Base-by-base conservation (phyloP, 352 stramenopile species). In the Pythium utonaiense region DNA sequence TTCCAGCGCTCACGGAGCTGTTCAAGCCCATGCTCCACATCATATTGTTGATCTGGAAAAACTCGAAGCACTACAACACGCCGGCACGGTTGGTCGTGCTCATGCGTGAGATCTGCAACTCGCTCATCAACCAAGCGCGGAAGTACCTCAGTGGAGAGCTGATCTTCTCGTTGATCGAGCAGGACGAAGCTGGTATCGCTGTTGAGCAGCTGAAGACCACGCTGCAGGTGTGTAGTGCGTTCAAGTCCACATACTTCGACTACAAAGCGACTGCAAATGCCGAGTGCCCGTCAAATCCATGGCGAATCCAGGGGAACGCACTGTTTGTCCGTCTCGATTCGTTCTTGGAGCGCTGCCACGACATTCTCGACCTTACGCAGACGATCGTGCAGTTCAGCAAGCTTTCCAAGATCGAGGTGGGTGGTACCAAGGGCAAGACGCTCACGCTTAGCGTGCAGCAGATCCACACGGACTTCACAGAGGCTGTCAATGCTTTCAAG, bases 11-110 rank as follows among this genome's bases (percentile, higher is more conserved):
- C 12, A 85, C 83, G 2, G 78, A 96, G 53, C 75, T 98, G 19
- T 99, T 99, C 78, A 99, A 98, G 73, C 97, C 97, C n/a, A 98
- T 98, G 78, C 75, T 99, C 16, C 96, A 99, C 69, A 98, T 98
- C 54, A 96, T 99, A 14, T 78, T 99, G 60, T 74, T 99, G 21
- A 99, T 99, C 62, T 99, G 97, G 97, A 99, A 99, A 72, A 98
- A 99, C 77, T 98, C 93, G 24, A 97, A 97, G 71, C 90, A 98
- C 74, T 99, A 99, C 88, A 99, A 99, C 74, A 98, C 95, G 8
- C 92, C 96, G 0, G 92, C 91, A 21, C 76, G 96, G 1, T 83
- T 99, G 31, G 96, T 99, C 1, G 95, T 99, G 34, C 77, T 99
- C 42, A 97, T 99, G 78, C 85, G 95, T 38, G 93, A 99, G 77